Conservation (phyloP, 805 yeast genomes). For the Schizosaccharomyces osmophilus region DNA sequence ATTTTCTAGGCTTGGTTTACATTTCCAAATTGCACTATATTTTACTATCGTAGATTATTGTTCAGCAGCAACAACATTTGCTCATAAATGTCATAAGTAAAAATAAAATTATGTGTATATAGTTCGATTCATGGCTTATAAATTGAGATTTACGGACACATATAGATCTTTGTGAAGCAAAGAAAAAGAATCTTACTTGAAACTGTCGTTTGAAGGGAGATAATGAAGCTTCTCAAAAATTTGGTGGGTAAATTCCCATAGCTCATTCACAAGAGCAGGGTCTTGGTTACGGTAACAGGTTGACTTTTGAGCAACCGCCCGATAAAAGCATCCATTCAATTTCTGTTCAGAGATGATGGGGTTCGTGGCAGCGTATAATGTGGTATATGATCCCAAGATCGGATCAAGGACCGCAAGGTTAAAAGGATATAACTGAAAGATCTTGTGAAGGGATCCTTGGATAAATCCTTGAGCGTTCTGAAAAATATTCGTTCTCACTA, state of each 20-base stretch:
- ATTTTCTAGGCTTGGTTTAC: too few species aligned
- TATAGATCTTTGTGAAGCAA: too few species aligned
- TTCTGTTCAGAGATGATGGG: neutral
- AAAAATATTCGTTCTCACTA: slow-evolving; percentile 5
- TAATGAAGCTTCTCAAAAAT: neutral
- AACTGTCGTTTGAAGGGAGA: neutral
- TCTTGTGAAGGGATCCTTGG: too few species aligned
- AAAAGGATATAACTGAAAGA: neutral
- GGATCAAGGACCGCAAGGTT: neutral
- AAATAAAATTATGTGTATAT: too few species aligned
- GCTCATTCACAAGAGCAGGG: neutral
- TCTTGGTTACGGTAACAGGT: neutral
- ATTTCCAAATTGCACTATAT: too few species aligned
- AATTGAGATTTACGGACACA: too few species aligned
- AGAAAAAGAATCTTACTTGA: too few species aligned
- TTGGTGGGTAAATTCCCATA: neutral
- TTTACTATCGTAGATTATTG: too few species aligned
- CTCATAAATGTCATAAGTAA: too few species aligned
- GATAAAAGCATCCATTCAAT: neutral
- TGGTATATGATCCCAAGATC: neutral
- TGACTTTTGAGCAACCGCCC: neutral
- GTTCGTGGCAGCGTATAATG: neutral
- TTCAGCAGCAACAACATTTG: too few species aligned
- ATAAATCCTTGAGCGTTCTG: neutral
- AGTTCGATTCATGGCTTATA: too few species aligned